These are phyloP conservation scores for Fomitiporia mediterranea DNA, from an alignment of 1,284 basidiomycete species.

Conservation along the genomic window DNA sequence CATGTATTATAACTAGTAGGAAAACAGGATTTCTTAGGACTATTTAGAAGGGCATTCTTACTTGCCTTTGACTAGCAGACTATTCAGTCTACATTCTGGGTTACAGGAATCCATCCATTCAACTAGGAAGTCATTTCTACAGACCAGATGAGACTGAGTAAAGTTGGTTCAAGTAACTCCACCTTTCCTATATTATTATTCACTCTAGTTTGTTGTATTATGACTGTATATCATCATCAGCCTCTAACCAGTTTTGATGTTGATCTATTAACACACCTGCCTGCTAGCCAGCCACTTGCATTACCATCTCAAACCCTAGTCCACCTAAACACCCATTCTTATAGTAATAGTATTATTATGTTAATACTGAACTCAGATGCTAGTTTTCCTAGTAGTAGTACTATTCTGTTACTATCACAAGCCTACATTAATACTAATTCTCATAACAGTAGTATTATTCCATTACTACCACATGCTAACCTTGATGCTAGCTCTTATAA, in stretches of 20 bases:
- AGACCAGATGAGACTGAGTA: constrained; percentile 20
- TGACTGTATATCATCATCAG: constrained; percentile 8
- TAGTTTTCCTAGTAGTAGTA: neutral
- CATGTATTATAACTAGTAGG: constrained; percentile 18
- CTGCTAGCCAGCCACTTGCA: neutral
- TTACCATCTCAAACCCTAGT: no score
- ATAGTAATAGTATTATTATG: no score
- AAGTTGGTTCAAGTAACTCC: constrained; percentile 20
- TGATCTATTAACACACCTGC: neutral
- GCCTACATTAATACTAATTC: no score
- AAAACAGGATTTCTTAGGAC: constrained; percentile 28
- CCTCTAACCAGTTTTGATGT: neutral
- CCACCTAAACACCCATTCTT: no score
- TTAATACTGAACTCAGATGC: neutral
- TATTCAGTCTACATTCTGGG: constrained; percentile 28
- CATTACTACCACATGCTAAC: no score
- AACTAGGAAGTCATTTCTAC: constrained; percentile 20
- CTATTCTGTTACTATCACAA: neutral
- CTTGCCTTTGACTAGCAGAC: constrained; percentile 24
- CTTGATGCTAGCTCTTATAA: neutral
- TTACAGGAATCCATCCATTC: constrained; percentile 32
- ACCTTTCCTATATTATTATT: constrained; percentile 16
- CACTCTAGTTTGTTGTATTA: constrained; percentile 5
- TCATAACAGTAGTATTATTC: no score
- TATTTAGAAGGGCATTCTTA: constrained; percentile 27